Percentiles rank a stretch among this genome's conserved stretches.
Evolutionary conservation across 2,329 filamentous ascomycete species (phyloP).

Genomic region (Aureobasidium melanogenum): DNA sequence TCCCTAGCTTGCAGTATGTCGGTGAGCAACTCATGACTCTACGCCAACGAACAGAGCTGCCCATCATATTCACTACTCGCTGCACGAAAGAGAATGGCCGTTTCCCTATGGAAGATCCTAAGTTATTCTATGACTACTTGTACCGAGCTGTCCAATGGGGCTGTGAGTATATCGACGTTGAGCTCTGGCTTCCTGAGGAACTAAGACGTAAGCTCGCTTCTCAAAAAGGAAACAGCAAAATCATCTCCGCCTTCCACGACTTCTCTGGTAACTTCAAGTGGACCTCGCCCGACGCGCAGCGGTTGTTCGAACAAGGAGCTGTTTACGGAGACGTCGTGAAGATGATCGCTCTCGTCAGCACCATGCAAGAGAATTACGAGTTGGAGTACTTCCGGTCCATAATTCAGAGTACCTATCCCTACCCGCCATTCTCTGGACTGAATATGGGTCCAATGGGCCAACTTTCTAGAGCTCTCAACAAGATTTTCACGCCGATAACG

Average conservation of each 20-base stretch:
- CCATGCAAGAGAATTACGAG: slow-evolving; percentile 81
- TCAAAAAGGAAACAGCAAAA: slow-evolving; percentile 66
- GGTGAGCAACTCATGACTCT: slow-evolving; percentile 79
- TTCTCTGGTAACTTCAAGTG: slow-evolving; percentile 79
- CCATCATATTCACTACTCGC: slow-evolving; percentile 82
- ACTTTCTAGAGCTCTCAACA: slow-evolving; percentile 73
- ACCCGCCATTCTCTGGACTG: slow-evolving; percentile 70
- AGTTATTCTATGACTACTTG: slow-evolving; percentile 69
- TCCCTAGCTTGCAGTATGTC: slow-evolving; percentile 75
- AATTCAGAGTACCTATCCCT: slow-evolving; percentile 59
- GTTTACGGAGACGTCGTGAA: slow-evolving; percentile 79
- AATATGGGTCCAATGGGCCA: slow-evolving; percentile 86
- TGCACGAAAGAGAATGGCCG: slow-evolving; percentile 75
- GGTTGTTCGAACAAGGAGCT: slow-evolving; percentile 61
- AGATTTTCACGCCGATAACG: slow-evolving; percentile 80
- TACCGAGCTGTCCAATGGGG: slow-evolving; percentile 80
- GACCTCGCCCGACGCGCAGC: slow-evolving; percentile 63
- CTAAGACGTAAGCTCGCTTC: slow-evolving; percentile 61
- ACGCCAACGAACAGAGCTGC: slow-evolving; percentile 73
- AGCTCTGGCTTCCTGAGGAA: slow-evolving; percentile 73
- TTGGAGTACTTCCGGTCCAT: slow-evolving; percentile 79
- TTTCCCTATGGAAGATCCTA: slow-evolving; percentile 74
- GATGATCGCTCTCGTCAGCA: slow-evolving; percentile 78
- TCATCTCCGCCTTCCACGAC: slow-evolving; percentile 89
- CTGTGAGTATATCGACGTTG: slow-evolving; percentile 82